phyloP scores from a whole-genome alignment of 2,329 filamentous ascomycete genomes.

The Aurifilum marmelostoma region DNA sequence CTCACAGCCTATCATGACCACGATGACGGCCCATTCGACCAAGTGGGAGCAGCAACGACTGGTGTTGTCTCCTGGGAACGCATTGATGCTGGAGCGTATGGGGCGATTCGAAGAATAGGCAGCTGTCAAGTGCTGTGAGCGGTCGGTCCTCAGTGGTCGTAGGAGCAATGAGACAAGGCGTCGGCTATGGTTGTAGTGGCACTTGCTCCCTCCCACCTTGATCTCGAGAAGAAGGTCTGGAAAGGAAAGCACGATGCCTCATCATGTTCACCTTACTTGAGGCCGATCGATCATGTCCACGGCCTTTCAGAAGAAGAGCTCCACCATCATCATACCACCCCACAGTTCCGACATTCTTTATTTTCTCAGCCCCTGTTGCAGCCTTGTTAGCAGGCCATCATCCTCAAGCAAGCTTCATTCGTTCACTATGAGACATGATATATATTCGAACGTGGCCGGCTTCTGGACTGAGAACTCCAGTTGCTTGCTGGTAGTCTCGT shows the following conservation, averaged over 20 bases:
- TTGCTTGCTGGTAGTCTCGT: slow-evolving; percentile 70
- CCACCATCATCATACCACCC: background rate
- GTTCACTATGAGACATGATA: background rate
- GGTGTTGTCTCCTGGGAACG: too few species aligned
- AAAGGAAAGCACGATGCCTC: background rate
- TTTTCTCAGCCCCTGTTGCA: background rate
- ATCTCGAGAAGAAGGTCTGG: background rate
- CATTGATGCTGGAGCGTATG: too few species aligned
- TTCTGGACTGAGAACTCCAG: slow-evolving; percentile 72
- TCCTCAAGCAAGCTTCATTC: background rate
- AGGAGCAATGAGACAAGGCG: too few species aligned
- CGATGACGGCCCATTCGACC: too few species aligned
- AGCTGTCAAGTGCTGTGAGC: background rate
- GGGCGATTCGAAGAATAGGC: too few species aligned
- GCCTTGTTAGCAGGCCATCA: background rate
- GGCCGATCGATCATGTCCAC: background rate
- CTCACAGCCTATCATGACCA: background rate
- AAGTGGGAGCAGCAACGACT: too few species aligned
- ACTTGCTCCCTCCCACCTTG: background rate
- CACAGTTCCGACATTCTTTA: background rate
- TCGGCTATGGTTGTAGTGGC: background rate
- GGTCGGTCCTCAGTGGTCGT: too few species aligned
- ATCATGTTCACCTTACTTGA: background rate
- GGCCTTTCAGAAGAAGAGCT: background rate
- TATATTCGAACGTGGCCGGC: slow-evolving; percentile 34